phyloP scores from a whole-genome alignment of 2,329 filamentous ascomycete genomes.

The Pyricularia pennisetigena region DNA sequence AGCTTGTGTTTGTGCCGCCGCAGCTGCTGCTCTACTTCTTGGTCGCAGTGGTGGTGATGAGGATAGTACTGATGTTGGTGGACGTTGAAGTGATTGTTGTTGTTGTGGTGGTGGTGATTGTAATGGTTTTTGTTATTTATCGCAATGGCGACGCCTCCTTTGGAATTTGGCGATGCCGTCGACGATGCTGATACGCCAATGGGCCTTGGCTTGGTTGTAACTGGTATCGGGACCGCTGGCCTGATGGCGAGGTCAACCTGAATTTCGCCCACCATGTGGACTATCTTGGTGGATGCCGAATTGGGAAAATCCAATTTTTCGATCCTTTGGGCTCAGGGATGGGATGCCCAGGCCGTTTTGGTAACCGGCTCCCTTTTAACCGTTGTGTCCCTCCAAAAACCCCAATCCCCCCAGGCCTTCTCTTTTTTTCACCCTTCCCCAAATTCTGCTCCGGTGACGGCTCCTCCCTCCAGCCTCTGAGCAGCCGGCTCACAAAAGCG shows the following conservation, averaged over 20 bases:
- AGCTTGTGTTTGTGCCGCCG: conserved; percentile 48
- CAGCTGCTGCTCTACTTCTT: conserved; percentile 14
- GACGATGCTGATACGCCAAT: not conserved
- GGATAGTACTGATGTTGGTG: conserved; percentile 3
- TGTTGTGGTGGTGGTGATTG: conserved; percentile 1
- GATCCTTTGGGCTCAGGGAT: not conserved
- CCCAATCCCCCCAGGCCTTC: not conserved
- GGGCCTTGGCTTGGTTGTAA: not conserved
- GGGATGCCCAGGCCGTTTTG: not conserved
- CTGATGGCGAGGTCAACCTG: conserved; percentile 15
- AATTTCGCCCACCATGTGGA: conserved; percentile 12
- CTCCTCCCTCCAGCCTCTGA: not conserved
- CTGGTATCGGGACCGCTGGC: conserved; percentile 9
- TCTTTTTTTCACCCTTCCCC: not conserved
- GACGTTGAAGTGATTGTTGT: not conserved
- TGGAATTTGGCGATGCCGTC: not conserved
- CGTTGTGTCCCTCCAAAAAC: not conserved
- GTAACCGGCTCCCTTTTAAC: not conserved
- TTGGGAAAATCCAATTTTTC: not conserved
- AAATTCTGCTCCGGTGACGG: not conserved
- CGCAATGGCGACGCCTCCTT: not conserved
- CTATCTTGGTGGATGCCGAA: not conserved
- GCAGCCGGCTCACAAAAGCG: not conserved
- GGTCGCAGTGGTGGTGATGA: conserved; percentile 6
- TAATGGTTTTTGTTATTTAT: conserved; percentile 2